These are phyloP conservation scores for Epichloe bromicola DNA, from an alignment of 2,329 filamentous ascomycete species.

Conservation along the genomic window DNA sequence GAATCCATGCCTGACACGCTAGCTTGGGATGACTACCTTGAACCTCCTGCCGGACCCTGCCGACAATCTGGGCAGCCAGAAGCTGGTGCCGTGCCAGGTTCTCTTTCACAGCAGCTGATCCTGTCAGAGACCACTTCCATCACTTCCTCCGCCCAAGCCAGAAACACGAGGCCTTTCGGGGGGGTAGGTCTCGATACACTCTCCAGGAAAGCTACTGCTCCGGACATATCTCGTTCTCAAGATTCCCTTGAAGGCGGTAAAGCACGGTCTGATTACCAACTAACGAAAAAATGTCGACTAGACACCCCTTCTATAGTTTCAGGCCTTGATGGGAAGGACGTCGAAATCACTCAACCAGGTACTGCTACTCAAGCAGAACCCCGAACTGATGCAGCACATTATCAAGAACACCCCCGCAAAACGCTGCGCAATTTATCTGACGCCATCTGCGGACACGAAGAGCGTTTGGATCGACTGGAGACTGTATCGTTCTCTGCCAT, in stretches of 20 bases:
- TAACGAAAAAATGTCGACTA: constrained; percentile 9
- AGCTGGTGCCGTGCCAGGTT: constrained; percentile 25
- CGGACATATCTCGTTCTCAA: constrained; percentile 19
- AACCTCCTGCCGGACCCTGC: constrained; percentile 22
- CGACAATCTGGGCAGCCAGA: constrained; percentile 1
- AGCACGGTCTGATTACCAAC: neutral
- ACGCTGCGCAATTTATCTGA: constrained; percentile 34
- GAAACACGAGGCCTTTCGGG: constrained; percentile 41
- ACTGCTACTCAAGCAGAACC: constrained; percentile 17
- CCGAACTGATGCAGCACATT: constrained; percentile 9
- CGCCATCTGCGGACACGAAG: constrained; percentile 46
- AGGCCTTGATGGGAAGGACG: constrained; percentile 6
- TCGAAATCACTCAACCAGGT: constrained; percentile 8
- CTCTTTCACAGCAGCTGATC: constrained; percentile 37
- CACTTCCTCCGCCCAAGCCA: constrained; percentile 34
- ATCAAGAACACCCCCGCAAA: constrained; percentile 17
- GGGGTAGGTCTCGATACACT: constrained; percentile 46
- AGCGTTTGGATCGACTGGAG: constrained; percentile 56
- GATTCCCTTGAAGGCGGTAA: constrained; percentile 15
- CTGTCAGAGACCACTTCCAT: constrained; percentile 40
- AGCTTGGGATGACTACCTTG: constrained; percentile 33
- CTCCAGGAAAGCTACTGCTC: constrained; percentile 1
- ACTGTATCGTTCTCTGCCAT: constrained; percentile 54
- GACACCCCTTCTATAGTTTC: constrained; percentile 15
- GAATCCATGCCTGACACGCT: constrained; percentile 43